Evolutionary conservation across 495 filamentous ascomycete species (phyloP).

Genomic region (Hypoxylon perforatum): DNA sequence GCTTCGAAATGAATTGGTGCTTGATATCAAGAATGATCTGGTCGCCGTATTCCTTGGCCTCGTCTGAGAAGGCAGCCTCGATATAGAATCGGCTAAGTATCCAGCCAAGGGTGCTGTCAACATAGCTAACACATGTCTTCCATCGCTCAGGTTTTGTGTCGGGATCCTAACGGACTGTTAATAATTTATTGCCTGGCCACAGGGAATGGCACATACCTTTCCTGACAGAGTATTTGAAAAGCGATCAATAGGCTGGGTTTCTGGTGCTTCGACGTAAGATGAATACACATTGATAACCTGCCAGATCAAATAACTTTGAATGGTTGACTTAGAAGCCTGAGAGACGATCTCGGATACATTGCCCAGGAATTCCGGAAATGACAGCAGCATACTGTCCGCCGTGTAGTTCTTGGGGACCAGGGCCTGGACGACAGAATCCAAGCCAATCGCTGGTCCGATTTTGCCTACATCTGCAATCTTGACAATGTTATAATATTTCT

Average conservation of each 20-base stretch:
- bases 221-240: constrained; percentile 62
- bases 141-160: constrained; percentile 73
- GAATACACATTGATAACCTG: constrained; percentile 43
- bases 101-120: constrained; percentile 68
- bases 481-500: constrained; percentile 49
- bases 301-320: constrained; percentile 52
- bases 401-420: constrained; percentile 65
- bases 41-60: constrained; percentile 73
- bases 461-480: constrained; percentile 60
- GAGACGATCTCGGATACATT: constrained; percentile 48
- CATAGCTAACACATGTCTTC: constrained; percentile 70
- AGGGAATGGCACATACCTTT: constrained; percentile 34
- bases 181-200: background rate
- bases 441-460: constrained; percentile 65
- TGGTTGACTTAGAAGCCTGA: constrained; percentile 44
- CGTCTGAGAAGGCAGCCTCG: constrained; percentile 70
- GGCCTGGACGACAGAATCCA: constrained; percentile 62
- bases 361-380: constrained; percentile 49
- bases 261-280: constrained; percentile 67
- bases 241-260: constrained; percentile 65
- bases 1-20: constrained; percentile 68
- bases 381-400: constrained; percentile 64
- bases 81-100: constrained; percentile 75
- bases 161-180: constrained; percentile 58
- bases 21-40: constrained; percentile 77